Evolutionary conservation across 1,284 basidiomycete genomes (phyloP).

Genomic region (Vanrija pseudolonga): DNA sequence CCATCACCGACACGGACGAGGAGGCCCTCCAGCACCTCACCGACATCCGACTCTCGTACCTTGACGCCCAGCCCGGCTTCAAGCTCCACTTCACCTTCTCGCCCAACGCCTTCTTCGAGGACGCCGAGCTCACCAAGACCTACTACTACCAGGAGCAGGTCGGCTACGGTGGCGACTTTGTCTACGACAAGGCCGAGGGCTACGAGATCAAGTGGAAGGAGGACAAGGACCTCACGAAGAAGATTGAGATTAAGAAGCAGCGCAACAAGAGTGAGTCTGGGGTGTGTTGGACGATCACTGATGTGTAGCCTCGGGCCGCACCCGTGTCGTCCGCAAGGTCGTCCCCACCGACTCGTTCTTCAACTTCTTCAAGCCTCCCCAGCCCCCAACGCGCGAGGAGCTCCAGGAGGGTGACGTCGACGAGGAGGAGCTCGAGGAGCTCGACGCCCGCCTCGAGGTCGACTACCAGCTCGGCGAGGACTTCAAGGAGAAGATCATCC

Average conservation of each 20-base stretch:
- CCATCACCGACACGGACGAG: conserved; percentile 91
- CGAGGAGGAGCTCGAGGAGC: conserved; percentile 80
- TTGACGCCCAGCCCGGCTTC: conserved; percentile 77
- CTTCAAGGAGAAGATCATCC: conserved; percentile 96
- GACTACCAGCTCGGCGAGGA: conserved; percentile 99
- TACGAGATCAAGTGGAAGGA: conserved; percentile 94
- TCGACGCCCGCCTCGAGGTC: conserved; percentile 89
- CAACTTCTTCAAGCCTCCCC: conserved; percentile 93
- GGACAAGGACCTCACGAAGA: conserved; percentile 95
- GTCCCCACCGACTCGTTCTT: conserved; percentile 89
- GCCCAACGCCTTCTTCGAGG: conserved; percentile 83
- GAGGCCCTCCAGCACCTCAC: conserved; percentile 63
- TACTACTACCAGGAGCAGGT: conserved; percentile 88
- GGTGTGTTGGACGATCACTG: neutral
- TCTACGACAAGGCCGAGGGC: conserved; percentile 89
- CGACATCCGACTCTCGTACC: conserved; percentile 67
- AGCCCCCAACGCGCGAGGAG: conserved; percentile 65
- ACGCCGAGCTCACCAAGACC: conserved; percentile 81
- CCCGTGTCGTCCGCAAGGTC: conserved; percentile 83
- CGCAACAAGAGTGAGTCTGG: conserved; percentile 85
- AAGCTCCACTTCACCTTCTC: conserved; percentile 80
- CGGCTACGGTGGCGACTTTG: conserved; percentile 89
- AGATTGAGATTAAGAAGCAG: conserved; percentile 98
- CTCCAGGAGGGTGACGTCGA: conserved; percentile 72
- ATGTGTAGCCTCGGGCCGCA: conserved; percentile 77